Percentiles rank a stretch among this genome's conserved stretches.
phyloP scores from a whole-genome alignment of 2,329 filamentous ascomycete genomes.

The Cladorrhinum sp. region DNA sequence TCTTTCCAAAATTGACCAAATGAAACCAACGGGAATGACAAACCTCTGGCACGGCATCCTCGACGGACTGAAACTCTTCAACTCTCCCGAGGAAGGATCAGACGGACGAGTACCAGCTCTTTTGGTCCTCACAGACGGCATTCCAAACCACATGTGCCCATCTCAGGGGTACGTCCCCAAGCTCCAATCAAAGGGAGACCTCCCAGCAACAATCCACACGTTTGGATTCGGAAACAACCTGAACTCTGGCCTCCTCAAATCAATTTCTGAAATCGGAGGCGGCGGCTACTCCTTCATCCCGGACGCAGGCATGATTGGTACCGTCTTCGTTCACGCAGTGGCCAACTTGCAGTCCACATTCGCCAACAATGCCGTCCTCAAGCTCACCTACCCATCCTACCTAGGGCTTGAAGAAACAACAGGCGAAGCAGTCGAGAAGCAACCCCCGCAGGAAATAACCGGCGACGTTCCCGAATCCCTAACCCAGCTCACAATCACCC shows the following conservation, averaged over 20 bases:
- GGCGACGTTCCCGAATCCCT: constrained; percentile 12
- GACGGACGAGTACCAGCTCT: constrained; percentile 45
- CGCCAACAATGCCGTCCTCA: constrained; percentile 45
- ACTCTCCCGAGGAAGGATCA: constrained; percentile 21
- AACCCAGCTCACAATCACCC: constrained; percentile 35
- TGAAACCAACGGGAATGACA: constrained; percentile 41
- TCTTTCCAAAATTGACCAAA: constrained; percentile 40
- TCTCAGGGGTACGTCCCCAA: constrained; percentile 53
- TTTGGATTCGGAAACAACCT: constrained; percentile 54
- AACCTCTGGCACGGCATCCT: constrained; percentile 58
- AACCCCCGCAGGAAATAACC: constrained; percentile 26
- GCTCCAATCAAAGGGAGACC: constrained; percentile 40
- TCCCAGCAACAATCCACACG: constrained; percentile 48
- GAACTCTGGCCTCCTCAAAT: constrained; percentile 53
- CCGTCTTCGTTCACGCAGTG: constrained; percentile 60
- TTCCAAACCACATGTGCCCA: constrained; percentile 54
- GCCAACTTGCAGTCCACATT: constrained; percentile 60
- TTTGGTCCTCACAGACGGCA: constrained; percentile 54
- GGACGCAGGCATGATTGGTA: constrained; percentile 61
- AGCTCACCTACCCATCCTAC: constrained; percentile 37
- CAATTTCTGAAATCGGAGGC: constrained; percentile 54
- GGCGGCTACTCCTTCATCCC: constrained; percentile 62
- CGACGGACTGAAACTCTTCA: constrained; percentile 49
- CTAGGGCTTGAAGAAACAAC: constrained; percentile 40
- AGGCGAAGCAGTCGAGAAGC: constrained; percentile 39